Base-by-base conservation (phyloP, 208 protist species). In the Crithidia fasciculata region DNA sequence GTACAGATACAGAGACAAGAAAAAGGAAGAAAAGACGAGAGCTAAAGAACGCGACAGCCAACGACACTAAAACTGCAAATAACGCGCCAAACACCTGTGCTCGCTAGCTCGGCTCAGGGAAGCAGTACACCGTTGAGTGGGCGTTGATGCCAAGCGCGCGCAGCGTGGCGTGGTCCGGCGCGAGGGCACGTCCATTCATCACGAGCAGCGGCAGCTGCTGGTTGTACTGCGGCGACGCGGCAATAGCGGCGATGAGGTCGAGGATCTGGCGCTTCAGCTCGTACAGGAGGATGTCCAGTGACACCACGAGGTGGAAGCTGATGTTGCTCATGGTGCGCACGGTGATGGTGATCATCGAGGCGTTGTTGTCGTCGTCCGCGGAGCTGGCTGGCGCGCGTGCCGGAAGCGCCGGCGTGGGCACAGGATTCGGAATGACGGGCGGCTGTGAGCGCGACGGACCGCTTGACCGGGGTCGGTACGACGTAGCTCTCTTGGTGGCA, bases 271-370 rank as follows among this genome's bases (percentile, higher is more conserved):
- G 72, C 77, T 82, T 78, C 52, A 78, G 65, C 8, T 76, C 69
- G 18, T 60, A 57, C 18, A 78, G 49, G 10, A 55, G 57, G 28
- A 61, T 64, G 37, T 69, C 64, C 16, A 12, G 10, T 8, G 63
- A 62, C 64, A 54, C 19, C 0, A 43, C 28, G 8, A 82, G 47
- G 41, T 45, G 36, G 77, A 77, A 76, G 62, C 69, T 78, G 36
- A 44, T 64, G 40, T 64, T 72, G 72, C 74, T 78, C 72, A 82
- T 82, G 15, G 69, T 74, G 60, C 69, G 72, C 49, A 78, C 69
- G 5, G 65, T 56, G n/a, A 75, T 56, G 12, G 52, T 74, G 19
- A 76, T 36, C 40, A 58, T 58, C 62, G 39, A 36, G 47, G 41
- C 47, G 40, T 12, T 37, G 61, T 59, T 63, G 8, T 37, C 53